Percentiles rank a stretch among this genome's conserved stretches.
phyloP scores from a whole-genome alignment of 441 rosid species.

The Adansonia madagascariensis region DNA sequence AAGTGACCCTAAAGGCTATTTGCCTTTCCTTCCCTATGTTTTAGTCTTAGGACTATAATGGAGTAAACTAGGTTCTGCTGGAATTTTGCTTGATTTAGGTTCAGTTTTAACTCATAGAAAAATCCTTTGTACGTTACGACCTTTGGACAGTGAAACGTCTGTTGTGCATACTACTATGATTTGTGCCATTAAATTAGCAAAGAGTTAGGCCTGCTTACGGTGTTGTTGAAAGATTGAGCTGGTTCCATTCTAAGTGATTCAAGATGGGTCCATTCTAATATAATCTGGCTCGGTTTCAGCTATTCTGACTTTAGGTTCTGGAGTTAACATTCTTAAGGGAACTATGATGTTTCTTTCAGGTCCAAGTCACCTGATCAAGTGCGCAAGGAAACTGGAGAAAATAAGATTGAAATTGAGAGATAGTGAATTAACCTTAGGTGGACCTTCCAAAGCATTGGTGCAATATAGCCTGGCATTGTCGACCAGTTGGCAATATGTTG shows the following conservation, averaged over 20 bases:
- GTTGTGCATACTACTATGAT: not conserved
- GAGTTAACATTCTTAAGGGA: not conserved
- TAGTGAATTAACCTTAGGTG: conserved; percentile 68
- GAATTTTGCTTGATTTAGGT: too few species aligned
- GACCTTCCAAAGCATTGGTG: conserved; percentile 89
- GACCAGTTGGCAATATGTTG: conserved; percentile 77
- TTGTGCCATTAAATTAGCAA: not conserved
- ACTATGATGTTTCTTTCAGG: not conserved
- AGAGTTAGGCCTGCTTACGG: not conserved
- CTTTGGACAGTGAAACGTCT: not conserved
- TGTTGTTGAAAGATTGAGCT: not conserved
- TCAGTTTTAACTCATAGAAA: too few species aligned
- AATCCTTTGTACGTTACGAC: not conserved
- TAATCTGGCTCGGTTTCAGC: not conserved
- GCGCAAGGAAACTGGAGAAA: not conserved
- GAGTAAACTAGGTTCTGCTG: not conserved
- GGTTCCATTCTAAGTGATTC: not conserved
- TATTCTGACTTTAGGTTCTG: not conserved
- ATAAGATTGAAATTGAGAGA: not conserved
- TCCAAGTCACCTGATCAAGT: not conserved
- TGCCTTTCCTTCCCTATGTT: not conserved
- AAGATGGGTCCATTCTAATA: not conserved
- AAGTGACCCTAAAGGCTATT: not conserved
- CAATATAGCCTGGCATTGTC: conserved; percentile 85
- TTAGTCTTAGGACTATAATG: not conserved